A percentile compares a stretch with the other conserved stretches of the same genome.
phyloP scores from a whole-genome alignment of 164 flowering plant genomes.

The Paratinospora sagittata region DNA sequence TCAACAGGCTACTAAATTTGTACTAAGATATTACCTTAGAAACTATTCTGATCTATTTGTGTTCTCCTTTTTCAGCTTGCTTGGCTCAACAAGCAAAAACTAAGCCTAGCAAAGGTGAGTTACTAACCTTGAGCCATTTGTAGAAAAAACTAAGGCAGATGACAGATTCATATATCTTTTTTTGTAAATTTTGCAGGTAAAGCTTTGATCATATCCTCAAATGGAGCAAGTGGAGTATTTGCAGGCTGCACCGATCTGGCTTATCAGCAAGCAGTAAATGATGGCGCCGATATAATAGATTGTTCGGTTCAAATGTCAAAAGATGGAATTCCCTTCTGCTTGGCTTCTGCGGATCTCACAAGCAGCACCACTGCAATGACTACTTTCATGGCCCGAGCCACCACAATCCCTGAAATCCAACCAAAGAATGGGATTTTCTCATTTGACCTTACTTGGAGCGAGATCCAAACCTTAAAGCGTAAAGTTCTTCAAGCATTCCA shows the following conservation, averaged over 20 bases:
- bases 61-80: slow-evolving; percentile 51
- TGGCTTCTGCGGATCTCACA: slow-evolving; percentile 48
- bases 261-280: slow-evolving; percentile 70
- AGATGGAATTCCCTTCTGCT: slow-evolving; percentile 83
- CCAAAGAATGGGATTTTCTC: slow-evolving; percentile 58
- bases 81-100: slow-evolving; percentile 41
- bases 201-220: slow-evolving; percentile 59
- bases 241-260: slow-evolving; percentile 85
- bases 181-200: slow-evolving; percentile 25
- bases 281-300: slow-evolving; percentile 89
- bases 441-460: slow-evolving; percentile 80
- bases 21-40: too few relatives aligned
- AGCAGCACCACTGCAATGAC: slow-evolving; percentile 51
- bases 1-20: neutral
- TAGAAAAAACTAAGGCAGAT: neutral
- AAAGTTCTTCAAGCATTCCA: slow-evolving; percentile 16
- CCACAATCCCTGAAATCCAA: slow-evolving; percentile 59
- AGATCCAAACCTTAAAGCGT: slow-evolving; percentile 75
- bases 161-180: neutral
- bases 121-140: neutral
- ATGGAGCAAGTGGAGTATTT: slow-evolving; percentile 90
- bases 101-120: slow-evolving; percentile 38
- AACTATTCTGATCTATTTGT: neutral
- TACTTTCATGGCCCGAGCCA: slow-evolving; percentile 48
- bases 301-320: slow-evolving; percentile 87